A percentile compares a stretch with the other conserved stretches of the same genome.
Conservation (phyloP, 192 early-diverging fungal species). For the Gamsiella multidivaricata region DNA sequence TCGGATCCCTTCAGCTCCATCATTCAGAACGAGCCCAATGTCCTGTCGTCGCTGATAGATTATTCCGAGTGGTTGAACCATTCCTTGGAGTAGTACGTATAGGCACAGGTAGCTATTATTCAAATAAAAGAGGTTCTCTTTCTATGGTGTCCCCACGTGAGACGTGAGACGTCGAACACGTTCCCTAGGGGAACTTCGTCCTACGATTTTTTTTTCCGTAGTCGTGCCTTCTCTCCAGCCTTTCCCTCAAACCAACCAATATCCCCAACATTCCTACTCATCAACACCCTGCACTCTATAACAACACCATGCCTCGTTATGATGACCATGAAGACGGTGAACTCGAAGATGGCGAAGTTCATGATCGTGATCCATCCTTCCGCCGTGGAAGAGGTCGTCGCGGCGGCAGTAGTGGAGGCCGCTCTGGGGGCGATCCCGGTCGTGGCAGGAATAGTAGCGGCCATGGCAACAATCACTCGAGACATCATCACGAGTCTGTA, state of each 20-base stretch:
- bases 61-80: slow-evolving; percentile 54
- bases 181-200: too few relatives aligned
- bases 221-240: too few relatives aligned
- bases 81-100: slow-evolving; percentile 22
- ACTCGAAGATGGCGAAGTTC: background rate
- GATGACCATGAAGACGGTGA: slow-evolving; percentile 2
- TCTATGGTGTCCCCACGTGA: too few relatives aligned
- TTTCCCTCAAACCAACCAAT: too few relatives aligned
- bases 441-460: too few relatives aligned
- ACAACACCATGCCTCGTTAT: background rate
- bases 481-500: too few relatives aligned
- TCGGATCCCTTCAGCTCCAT: slow-evolving; percentile 48
- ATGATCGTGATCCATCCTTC: background rate
- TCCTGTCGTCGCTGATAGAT: slow-evolving; percentile 48
- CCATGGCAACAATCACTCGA: too few relatives aligned
- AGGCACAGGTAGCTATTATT: background rate
- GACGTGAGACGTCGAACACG: too few relatives aligned
- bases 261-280: background rate
- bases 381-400: too few relatives aligned
- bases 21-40: slow-evolving; percentile 49
- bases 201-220: too few relatives aligned
- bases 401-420: too few relatives aligned
- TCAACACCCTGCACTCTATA: background rate
- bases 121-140: background rate
- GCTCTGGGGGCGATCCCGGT: too few relatives aligned